Conservation (phyloP, 2,329 filamentous ascomycete species). For the Fusarium paranaense region DNA sequence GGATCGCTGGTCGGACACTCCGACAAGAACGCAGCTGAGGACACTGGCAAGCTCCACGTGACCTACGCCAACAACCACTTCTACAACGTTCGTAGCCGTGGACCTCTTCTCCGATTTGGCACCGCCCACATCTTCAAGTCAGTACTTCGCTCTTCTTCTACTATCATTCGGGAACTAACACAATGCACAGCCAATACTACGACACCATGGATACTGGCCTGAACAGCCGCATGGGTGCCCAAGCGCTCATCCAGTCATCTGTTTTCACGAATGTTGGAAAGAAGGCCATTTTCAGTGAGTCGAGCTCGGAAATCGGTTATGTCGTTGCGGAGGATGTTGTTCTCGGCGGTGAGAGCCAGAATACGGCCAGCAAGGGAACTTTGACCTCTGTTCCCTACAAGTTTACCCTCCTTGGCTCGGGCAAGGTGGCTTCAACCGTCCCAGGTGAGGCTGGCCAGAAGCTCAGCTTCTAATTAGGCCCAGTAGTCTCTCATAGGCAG, state of each 20-base stretch:
- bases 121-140: slow-evolving; percentile 63
- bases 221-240: slow-evolving; percentile 40
- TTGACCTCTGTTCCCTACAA: slow-evolving; percentile 23
- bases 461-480: slow-evolving; percentile 13
- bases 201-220: slow-evolving; percentile 42
- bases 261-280: slow-evolving; percentile 40
- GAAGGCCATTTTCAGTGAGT: slow-evolving; percentile 41
- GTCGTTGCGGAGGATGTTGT: slow-evolving; percentile 32
- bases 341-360: slow-evolving; percentile 25
- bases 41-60: slow-evolving; percentile 67
- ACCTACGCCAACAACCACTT: slow-evolving; percentile 73
- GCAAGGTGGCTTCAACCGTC: slow-evolving; percentile 22
- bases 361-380: slow-evolving; percentile 23
- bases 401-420: slow-evolving; percentile 29
- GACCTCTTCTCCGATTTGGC: slow-evolving; percentile 70
- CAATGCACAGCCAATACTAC: slow-evolving; percentile 29
- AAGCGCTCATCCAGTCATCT: slow-evolving; percentile 39
- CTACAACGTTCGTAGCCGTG: slow-evolving; percentile 69
- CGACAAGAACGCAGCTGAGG: slow-evolving; percentile 67
- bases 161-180: not conserved
- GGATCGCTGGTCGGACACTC: slow-evolving; percentile 71
- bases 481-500: not conserved
- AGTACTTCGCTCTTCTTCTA: fast-evolving
- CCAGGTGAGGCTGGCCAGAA: slow-evolving; percentile 31
- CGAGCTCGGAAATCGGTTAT: slow-evolving; percentile 25